These are phyloP conservation scores for Bocquillonia castaneifolia DNA, from an alignment of 441 rosid genomes.

Conservation along the genomic window DNA sequence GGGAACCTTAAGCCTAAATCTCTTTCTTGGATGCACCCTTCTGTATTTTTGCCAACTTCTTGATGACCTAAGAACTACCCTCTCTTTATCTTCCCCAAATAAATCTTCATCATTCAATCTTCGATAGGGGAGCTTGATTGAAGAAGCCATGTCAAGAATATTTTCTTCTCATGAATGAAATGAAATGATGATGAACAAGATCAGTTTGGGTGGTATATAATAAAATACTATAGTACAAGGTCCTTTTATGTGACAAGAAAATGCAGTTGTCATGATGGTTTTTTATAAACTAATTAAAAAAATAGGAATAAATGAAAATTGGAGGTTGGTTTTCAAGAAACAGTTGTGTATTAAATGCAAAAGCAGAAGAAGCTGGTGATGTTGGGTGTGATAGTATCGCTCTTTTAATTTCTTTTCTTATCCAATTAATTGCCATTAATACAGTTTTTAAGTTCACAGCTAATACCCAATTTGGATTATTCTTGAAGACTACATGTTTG, in stretches of 20 bases:
- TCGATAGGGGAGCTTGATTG: slow-evolving; percentile 28
- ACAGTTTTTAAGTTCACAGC: background rate
- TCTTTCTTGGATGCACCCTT: slow-evolving; percentile 36
- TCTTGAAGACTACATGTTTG: background rate
- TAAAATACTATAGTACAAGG: no score
- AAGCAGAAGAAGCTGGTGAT: slow-evolving; percentile 8
- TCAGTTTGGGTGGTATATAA: background rate
- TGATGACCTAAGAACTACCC: slow-evolving; percentile 15
- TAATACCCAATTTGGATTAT: background rate
- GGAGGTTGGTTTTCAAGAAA: slow-evolving; percentile 6
- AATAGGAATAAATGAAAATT: background rate
- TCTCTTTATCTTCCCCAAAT: slow-evolving; percentile 19
- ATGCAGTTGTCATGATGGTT: background rate
- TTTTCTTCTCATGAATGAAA: background rate
- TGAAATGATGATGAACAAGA: background rate
- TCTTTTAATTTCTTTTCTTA: background rate
- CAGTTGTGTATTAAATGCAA: slow-evolving; percentile 37
- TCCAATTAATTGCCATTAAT: background rate
- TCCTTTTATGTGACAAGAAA: background rate
- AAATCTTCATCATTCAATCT: slow-evolving; percentile 39
- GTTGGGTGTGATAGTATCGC: background rate
- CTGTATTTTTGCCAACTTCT: slow-evolving; percentile 35
- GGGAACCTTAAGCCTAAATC: slow-evolving; percentile 51
- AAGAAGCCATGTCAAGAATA: slow-evolving; percentile 21
- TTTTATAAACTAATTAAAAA: background rate